Conservation (phyloP, 2,329 filamentous ascomycete genomes). For the Fusarium fujikuroi region DNA sequence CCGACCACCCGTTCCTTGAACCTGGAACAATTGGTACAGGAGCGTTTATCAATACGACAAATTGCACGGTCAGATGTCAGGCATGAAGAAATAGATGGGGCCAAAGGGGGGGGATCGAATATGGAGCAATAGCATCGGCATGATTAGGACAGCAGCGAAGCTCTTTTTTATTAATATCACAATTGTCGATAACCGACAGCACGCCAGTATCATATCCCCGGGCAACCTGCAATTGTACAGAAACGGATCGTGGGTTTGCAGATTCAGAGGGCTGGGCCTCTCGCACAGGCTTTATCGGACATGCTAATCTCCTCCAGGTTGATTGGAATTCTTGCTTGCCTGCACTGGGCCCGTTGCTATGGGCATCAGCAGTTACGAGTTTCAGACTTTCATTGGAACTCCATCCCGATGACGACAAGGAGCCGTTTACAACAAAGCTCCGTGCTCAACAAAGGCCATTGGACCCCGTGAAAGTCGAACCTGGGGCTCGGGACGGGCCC, state of each 20-base stretch:
- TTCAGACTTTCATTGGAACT: conserved; percentile 22
- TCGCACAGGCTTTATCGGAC: conserved; percentile 10
- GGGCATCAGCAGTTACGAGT: conserved; percentile 23
- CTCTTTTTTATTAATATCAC: conserved; percentile 31
- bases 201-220: conserved; percentile 35
- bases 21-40: not conserved
- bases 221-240: conserved; percentile 36
- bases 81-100: conserved; percentile 22
- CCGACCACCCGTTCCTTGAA: not conserved
- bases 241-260: conserved; percentile 18
- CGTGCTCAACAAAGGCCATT: not conserved
- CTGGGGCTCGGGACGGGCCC: conserved; percentile 1
- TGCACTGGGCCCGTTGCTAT: conserved; percentile 20
- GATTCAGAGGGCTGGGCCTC: not conserved
- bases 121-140: not conserved
- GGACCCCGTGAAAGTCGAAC: not conserved
- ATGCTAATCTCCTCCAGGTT: conserved; percentile 38
- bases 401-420: conserved; percentile 24
- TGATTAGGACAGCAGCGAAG: not conserved
- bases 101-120: not conserved
- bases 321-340: conserved; percentile 38
- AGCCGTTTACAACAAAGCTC: not conserved
- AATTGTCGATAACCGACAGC: not conserved
- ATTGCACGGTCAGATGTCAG: conserved; percentile 10
- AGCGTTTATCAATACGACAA: conserved; percentile 4